Evolutionary conservation across 495 filamentous ascomycete genomes (phyloP), one percentile per base, ranked within the genome.

Genomic region (Penicillium silybi): DNA sequence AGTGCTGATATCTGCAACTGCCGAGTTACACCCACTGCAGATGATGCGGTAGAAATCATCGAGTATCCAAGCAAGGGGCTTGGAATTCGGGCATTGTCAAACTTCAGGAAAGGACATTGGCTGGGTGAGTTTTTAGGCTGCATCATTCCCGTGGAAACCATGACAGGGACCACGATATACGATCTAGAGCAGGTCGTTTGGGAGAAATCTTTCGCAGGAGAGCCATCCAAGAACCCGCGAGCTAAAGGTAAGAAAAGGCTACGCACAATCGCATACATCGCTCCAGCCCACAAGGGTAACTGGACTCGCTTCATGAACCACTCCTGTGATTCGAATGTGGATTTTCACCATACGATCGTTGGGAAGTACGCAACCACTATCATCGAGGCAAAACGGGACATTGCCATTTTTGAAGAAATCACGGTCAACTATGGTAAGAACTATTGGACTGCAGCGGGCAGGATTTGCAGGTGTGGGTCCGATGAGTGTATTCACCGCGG

Each of bases 231-330:
- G n/a, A 19, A 17, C 11, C 20, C 16, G 22, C 22, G 6, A 23
- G 6, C 6, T 6, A 23, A 23, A 23, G 22, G 22, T 23, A 23
- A 23, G 22, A 23, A 23, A 2, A 23, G 13, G 19, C 25, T 15
- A 13, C 10, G 15, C 19, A 17, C 19, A 19, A n/a, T 41, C 4
- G 23, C 53, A 5, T 20, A 35, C 22, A 6, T 23, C 6, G 22
- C 22, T 22, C 44, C 55, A 0, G 27, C 45, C 1, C 17, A 40
- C 4, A 57, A 64, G 34, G 78, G 78, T 0, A 77, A 75, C 40
- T 77, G 76, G 47, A 88, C 86, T 6, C 69, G 87, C 13, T 92
- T 84, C 61, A 80, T 90, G 64, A 90, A 88, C 57, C 88, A 90
- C 59, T 85, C 80, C 18, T 92, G 88, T 63, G 70, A 82, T 0